A percentile compares a stretch with the other conserved stretches of the same genome.
Conservation (phyloP, 176 grass and related monocot species). For the Bromus sterilis region DNA sequence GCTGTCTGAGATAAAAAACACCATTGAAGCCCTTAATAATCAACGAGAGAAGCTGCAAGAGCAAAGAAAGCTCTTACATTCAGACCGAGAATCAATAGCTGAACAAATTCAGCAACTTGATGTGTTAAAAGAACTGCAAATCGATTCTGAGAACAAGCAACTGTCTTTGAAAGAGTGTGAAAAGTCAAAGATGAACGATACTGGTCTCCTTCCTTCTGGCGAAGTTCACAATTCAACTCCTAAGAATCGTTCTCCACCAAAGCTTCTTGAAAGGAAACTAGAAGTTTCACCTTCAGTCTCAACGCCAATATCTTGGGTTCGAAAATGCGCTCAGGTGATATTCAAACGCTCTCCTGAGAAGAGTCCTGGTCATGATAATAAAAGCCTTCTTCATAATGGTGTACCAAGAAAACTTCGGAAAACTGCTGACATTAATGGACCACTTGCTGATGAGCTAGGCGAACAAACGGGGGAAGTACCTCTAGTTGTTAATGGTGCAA, state of each 20-base stretch:
- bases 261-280: conserved; percentile 32
- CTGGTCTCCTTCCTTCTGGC: background rate
- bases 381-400: conserved; percentile 10
- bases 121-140: conserved; percentile 53
- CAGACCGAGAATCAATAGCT: conserved; percentile 76
- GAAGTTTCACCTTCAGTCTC: conserved; percentile 34
- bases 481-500: background rate
- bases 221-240: conserved; percentile 37
- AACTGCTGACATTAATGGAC: background rate
- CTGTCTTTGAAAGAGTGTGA: conserved; percentile 27
- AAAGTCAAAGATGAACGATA: conserved; percentile 29
- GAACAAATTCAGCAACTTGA: conserved; percentile 69
- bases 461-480: conserved; percentile 11
- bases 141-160: conserved; percentile 66
- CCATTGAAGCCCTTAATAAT: conserved; percentile 50
- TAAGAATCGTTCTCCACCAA: conserved; percentile 29
- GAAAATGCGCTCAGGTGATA: conserved; percentile 64
- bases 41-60: conserved; percentile 92
- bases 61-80: conserved; percentile 79
- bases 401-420: conserved; percentile 18
- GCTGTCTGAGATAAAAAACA: conserved; percentile 58
- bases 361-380: conserved; percentile 30
- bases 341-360: conserved; percentile 72
- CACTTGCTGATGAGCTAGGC: background rate
- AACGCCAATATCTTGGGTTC: conserved; percentile 70